Base-by-base conservation (phyloP, 352 stramenopile species). In the Globisporangium alternatum region DNA sequence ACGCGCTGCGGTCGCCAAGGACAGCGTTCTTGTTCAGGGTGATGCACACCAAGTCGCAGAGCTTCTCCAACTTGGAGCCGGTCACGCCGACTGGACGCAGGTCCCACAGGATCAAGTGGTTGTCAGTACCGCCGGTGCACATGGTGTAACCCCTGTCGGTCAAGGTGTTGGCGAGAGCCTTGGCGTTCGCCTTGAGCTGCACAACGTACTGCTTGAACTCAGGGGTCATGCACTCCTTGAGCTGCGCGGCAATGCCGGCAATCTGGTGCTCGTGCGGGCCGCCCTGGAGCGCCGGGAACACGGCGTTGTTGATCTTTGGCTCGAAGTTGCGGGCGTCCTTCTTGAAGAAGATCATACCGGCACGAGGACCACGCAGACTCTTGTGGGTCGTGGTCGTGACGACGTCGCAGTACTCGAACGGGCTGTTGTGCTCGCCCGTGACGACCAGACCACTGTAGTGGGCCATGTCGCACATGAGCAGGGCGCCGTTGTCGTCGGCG, bases 341-440 rank as follows among this genome's bases (percentile, higher is more conserved):
- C 56, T 87, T 86, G 82, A 96, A 99, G 81, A 99, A 99, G 79
- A 99, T 99, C 90, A 99, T 99, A 65, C 96, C 98, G 28, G 96
- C 96, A 60, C 98, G 89, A 17, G 98, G 98, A 22, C 98, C 98
- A 69, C 98, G 90, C 56, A 99, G 89, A 33, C 85, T 97, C 88
- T 99, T 99, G 90, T 99, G 98, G 13, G 97, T 99, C 37, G 98
- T 99, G 57, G 96, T 99, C 22, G 98, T 99, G 5, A 99, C 98
- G 22, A 99, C 86, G 83, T 99, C 98, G 62, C 96, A 99, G 81
- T 97, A 98, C 47, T 99, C 85, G 75, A 99, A 99, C 13, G 98
- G 98, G 76, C 78, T 98, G 10, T 74, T 75, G 69, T 96, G 95
- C 72, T 99, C 96, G 47, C 87, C 71, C n/a, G 96, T 98, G 28